These are phyloP conservation scores for Coemansia sp. DNA, from an alignment of 192 early-diverging fungal genomes.

Conservation along the genomic window DNA sequence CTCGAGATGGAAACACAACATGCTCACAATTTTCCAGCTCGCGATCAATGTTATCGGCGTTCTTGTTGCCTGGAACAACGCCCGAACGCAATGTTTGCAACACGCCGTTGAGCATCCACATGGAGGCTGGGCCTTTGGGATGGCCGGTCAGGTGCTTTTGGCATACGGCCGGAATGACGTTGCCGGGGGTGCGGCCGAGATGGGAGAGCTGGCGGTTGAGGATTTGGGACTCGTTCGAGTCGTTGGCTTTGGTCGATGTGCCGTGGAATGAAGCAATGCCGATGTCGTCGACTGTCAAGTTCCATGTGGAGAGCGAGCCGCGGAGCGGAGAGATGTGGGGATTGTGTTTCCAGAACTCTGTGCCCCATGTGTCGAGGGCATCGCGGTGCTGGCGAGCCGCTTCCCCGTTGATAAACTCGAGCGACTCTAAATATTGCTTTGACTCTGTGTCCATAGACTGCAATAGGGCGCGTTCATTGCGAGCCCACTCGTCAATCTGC, in stretches of 20 bases:
- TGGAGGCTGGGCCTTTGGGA: slow-evolving; percentile 91
- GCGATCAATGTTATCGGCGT: slow-evolving; percentile 56
- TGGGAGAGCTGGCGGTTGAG: slow-evolving; percentile 85
- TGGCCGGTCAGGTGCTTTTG: slow-evolving; percentile 93
- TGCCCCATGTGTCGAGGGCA: slow-evolving; percentile 77
- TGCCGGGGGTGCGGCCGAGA: slow-evolving; percentile 84
- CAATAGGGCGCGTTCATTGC: slow-evolving; percentile 1
- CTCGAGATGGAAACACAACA: slow-evolving; percentile 80
- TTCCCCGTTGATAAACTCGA: slow-evolving; percentile 62
- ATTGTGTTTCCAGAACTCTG: slow-evolving; percentile 80
- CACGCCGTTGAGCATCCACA: slow-evolving; percentile 94
- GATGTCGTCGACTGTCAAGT: slow-evolving; percentile 90
- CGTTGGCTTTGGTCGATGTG: slow-evolving; percentile 94
- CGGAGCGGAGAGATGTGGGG: slow-evolving; percentile 81
- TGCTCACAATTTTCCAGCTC: slow-evolving; percentile 74
- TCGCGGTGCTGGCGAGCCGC: slow-evolving; percentile 68
- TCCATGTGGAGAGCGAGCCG: slow-evolving; percentile 83
- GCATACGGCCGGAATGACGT: slow-evolving; percentile 75
- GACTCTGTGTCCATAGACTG: not conserved
- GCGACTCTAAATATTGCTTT: not conserved
- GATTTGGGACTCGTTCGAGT: slow-evolving; percentile 93
- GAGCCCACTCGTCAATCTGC: slow-evolving; percentile 20
- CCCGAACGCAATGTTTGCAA: slow-evolving; percentile 82
- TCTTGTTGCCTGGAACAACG: slow-evolving; percentile 88
- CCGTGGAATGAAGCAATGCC: slow-evolving; percentile 95